Evolutionary conservation across 805 yeast species (phyloP), one percentile per base, ranked within the genome.

Genomic region (Saccharomycopsis schoenii): DNA sequence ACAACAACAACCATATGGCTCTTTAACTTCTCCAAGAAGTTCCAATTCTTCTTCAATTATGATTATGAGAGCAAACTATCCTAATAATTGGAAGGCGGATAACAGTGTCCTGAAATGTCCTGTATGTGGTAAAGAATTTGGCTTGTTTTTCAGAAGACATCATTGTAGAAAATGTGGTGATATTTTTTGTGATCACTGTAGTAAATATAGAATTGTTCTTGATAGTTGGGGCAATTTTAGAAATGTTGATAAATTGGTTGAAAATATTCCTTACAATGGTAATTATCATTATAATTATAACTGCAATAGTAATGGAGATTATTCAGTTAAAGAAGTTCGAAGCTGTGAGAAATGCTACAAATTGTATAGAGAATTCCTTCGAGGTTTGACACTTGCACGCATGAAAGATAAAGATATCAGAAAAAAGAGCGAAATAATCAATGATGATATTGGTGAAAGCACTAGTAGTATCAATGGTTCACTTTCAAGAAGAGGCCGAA

Each of bases 81-180:
- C 55, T n/a, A 34, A 14, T 15, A 61, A 63, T 51, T 63, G 65
- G 65, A 61, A 58, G 17, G 58, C 65, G 4, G 65, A 63, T 39
- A 14, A 24, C 14, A 25, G 39, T 19, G 58, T 59, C 8, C 52
- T 47, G 34, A 34, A 17, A 10, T 63, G 65, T 25, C 36, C 19
- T 15, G 41, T 52, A 14, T 63, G 65, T 25, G 36, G 17, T 2
- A 41, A 60, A 17, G 65, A 63, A 24, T 63, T 63, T 39, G 57
- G 54, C 6, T 37, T 63, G 17, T 40, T 63, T 14, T 34, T 40
- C 52, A 66, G 77, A 47, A 75, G 73, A 56, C 78, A 75, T 61
- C 78, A 75, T 57, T 75, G 78, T 58, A 66, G 78, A 9, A 67
- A 71, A 43, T 75, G 78, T 66, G 78, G 78, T 2, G 74, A 73